phyloP scores from a whole-genome alignment of 2,329 filamentous ascomycete genomes.

The Aspergillus puulaauensis region DNA sequence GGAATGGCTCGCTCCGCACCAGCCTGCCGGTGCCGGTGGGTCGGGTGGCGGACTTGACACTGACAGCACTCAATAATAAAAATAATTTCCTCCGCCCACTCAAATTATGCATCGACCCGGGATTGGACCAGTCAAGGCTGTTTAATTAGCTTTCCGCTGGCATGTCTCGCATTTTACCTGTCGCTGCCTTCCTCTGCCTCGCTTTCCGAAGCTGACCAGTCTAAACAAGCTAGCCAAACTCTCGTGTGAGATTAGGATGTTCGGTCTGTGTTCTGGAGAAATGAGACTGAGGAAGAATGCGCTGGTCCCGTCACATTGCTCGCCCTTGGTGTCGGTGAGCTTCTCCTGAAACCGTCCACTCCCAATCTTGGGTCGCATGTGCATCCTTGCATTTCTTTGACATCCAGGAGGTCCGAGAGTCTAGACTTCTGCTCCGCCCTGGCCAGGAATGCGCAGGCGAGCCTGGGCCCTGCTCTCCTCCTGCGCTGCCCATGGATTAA shows the following conservation, averaged over 20 bases:
- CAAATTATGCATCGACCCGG: background rate
- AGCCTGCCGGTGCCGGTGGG: conserved; percentile 4
- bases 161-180: background rate
- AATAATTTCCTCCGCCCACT: background rate
- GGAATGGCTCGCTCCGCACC: conserved; percentile 1
- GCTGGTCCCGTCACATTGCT: background rate
- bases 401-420: background rate
- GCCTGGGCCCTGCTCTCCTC: background rate
- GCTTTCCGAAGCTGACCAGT: background rate
- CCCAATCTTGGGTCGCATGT: background rate
- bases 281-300: no score
- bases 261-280: background rate
- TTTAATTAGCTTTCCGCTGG: background rate
- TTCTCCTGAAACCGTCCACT: background rate
- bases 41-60: conserved; percentile 4
- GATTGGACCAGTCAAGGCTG: background rate
- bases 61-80: background rate
- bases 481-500: background rate
- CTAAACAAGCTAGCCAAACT: background rate
- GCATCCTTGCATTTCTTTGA: background rate
- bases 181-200: background rate
- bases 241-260: background rate
- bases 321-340: background rate
- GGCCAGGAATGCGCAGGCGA: background rate
- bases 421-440: background rate